These are phyloP conservation scores for Lecanicillium sp. DNA, from an alignment of 2,329 filamentous ascomycete species.

Conservation along the genomic window DNA sequence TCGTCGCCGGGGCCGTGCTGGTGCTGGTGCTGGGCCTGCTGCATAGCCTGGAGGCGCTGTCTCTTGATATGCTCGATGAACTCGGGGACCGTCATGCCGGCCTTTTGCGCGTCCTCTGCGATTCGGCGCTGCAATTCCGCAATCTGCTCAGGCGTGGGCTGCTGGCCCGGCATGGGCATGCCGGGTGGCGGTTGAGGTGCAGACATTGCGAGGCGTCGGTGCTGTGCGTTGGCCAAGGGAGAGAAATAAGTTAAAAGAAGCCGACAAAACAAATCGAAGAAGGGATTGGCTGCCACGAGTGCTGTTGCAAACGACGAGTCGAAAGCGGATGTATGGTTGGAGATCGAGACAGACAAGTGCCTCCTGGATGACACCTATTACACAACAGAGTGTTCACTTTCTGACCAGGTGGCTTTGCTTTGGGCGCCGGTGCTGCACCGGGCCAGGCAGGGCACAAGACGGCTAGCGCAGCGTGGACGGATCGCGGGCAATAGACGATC, in stretches of 20 bases:
- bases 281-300: neutral
- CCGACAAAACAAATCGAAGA: neutral
- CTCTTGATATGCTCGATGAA: conserved; percentile 67
- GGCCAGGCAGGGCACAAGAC: too few relatives aligned
- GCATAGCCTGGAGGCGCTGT: conserved; percentile 45
- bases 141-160: conserved; percentile 78
- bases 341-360: conserved; percentile 1
- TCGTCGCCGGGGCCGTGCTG: conserved; percentile 22
- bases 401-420: conserved; percentile 13
- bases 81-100: conserved; percentile 77
- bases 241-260: neutral
- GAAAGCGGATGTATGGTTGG: conserved; percentile 1
- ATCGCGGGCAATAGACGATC: too few relatives aligned
- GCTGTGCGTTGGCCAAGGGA: neutral
- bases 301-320: neutral
- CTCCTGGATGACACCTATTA: conserved; percentile 16
- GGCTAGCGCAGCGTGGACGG: too few relatives aligned
- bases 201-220: conserved; percentile 6
- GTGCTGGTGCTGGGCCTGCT: conserved; percentile 34
- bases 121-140: conserved; percentile 77
- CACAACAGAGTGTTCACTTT: conserved; percentile 35
- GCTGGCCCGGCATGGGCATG: conserved; percentile 35
- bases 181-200: conserved; percentile 17
- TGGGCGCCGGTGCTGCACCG: conserved; percentile 13
- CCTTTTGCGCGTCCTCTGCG: conserved; percentile 73